Evolutionary conservation across 2,329 filamentous ascomycete genomes (phyloP).

Genomic region (Pseudogymnoascus sp.): DNA sequence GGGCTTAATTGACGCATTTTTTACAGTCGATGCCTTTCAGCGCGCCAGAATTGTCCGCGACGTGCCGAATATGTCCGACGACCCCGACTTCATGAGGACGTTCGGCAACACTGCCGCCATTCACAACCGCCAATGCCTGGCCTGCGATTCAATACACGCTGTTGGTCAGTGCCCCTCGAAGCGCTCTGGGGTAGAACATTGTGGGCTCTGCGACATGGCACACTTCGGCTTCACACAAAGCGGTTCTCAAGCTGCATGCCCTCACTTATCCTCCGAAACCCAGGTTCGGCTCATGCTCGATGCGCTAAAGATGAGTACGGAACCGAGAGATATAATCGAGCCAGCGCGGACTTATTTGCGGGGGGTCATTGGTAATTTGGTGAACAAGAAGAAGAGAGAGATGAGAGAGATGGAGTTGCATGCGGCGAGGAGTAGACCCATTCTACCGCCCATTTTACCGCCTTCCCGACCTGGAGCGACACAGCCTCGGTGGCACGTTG

Average conservation of each 20-base stretch:
- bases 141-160: conserved; percentile 47
- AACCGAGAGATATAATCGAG: conserved; percentile 45
- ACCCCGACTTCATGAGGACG: background rate
- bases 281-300: conserved; percentile 59
- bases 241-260: conserved; percentile 35
- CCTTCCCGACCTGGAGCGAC: background rate
- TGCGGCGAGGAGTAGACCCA: background rate
- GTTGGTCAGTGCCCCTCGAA: conserved; percentile 56
- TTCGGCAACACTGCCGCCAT: background rate
- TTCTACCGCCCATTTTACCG: background rate
- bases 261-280: conserved; percentile 54
- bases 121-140: conserved; percentile 36
- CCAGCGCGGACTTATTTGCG: conserved; percentile 13
- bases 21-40: background rate
- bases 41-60: background rate
- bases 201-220: conserved; percentile 56
- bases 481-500: background rate
- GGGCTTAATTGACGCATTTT: background rate
- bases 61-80: background rate
- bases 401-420: background rate
- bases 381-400: conserved; percentile 9
- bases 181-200: conserved; percentile 50
- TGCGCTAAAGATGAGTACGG: conserved; percentile 50
- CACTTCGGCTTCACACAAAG: conserved; percentile 49
- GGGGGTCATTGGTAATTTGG: conserved; percentile 9